Evolutionary conservation across 768 basidiomycete species (phyloP).

Genomic region (Leccinellum rugosiceps): DNA sequence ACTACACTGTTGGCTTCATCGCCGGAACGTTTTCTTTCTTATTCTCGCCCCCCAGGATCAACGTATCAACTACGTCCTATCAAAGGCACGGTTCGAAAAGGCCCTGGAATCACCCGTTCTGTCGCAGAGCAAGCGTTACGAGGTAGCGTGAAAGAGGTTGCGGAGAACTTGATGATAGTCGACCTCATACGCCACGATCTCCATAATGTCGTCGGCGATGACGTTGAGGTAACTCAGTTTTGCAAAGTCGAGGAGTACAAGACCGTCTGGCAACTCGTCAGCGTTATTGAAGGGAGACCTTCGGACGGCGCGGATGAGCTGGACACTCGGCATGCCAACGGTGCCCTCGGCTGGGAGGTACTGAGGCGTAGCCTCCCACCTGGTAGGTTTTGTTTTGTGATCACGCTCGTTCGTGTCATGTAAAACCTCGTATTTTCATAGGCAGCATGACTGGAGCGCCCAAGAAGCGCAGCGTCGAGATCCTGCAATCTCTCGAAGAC

Average conservation of each 20-base stretch:
- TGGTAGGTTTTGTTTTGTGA: constrained; percentile 42
- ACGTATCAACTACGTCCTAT: constrained; percentile 87
- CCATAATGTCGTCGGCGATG: constrained; percentile 76
- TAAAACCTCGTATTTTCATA: constrained; percentile 27
- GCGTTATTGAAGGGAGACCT: constrained; percentile 79
- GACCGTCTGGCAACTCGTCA: constrained; percentile 94
- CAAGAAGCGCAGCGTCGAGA: constrained; percentile 90
- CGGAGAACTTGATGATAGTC: constrained; percentile 98
- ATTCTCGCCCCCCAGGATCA: constrained; percentile 58
- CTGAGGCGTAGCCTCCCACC: constrained; percentile 81
- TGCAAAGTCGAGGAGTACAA: constrained; percentile 89
- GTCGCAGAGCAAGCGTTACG: constrained; percentile 61
- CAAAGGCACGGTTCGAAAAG: constrained; percentile 86
- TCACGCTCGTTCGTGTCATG: background rate
- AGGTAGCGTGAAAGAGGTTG: constrained; percentile 82
- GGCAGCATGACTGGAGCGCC: constrained; percentile 98
- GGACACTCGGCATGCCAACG: constrained; percentile 35
- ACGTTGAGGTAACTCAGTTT: constrained; percentile 80
- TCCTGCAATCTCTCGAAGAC: constrained; percentile 77
- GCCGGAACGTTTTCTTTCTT: constrained; percentile 89
- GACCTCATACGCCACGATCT: constrained; percentile 94
- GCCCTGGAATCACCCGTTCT: constrained; percentile 56
- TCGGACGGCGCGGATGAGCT: constrained; percentile 32
- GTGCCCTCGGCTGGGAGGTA: constrained; percentile 72
- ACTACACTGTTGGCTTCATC: constrained; percentile 82